These are phyloP conservation scores for Bipolaris oryzae DNA, from an alignment of 2,329 filamentous ascomycete genomes.

Conservation along the genomic window DNA sequence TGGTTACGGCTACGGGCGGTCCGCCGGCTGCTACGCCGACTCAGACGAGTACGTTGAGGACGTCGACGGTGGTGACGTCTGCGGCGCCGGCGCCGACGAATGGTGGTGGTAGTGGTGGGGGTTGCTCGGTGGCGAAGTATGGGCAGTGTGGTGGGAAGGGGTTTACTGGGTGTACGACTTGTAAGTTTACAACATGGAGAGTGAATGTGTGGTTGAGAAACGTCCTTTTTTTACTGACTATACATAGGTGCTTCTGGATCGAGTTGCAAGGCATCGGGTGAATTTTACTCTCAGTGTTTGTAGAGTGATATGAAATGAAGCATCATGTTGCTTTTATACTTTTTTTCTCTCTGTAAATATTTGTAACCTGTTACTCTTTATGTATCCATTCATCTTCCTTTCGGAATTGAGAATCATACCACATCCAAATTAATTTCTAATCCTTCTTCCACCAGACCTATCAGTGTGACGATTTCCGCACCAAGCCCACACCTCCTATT, in stretches of 20 bases:
- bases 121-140: slow-evolving; percentile 30
- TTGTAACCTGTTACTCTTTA: not conserved
- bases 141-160: slow-evolving; percentile 42
- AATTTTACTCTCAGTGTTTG: slow-evolving; percentile 13
- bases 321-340: not conserved
- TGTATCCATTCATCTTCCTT: not conserved
- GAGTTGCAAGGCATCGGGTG: slow-evolving; percentile 6
- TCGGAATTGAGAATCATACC: too few relatives aligned
- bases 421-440: too few relatives aligned
- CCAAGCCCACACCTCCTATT: too few relatives aligned
- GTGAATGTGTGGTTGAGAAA: not conserved
- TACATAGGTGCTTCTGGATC: slow-evolving; percentile 10
- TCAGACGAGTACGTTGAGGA: slow-evolving; percentile 13
- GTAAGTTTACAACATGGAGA: not conserved
- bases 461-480: too few relatives aligned
- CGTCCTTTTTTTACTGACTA: not conserved
- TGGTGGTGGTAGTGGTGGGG: slow-evolving; percentile 5
- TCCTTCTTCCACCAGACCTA: too few relatives aligned
- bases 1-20: slow-evolving; percentile 27
- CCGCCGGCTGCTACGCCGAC: slow-evolving; percentile 20
- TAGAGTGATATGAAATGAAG: not conserved
- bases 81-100: slow-evolving; percentile 22
- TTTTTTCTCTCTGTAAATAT: slow-evolving; percentile 1
- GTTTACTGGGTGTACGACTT: slow-evolving; percentile 12
- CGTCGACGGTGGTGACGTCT: slow-evolving; percentile 11